These are phyloP conservation scores for Terfezia claveryi DNA, from an alignment of 495 filamentous ascomycete species.

Conservation along the genomic window DNA sequence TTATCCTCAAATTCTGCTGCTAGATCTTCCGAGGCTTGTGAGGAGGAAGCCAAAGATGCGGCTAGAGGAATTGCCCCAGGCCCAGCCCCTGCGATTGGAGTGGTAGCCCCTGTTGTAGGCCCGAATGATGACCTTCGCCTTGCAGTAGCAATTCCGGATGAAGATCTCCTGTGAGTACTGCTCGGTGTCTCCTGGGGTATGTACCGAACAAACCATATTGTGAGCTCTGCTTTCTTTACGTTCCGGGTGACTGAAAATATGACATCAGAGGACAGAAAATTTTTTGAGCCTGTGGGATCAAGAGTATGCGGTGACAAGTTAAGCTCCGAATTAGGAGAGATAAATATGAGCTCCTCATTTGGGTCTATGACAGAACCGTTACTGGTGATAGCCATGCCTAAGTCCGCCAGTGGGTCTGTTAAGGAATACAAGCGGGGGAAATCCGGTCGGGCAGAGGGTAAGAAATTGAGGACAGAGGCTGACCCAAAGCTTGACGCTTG, in stretches of 20 bases:
- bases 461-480: slow-evolving; percentile 3
- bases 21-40: slow-evolving; percentile 25
- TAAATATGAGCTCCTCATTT: slow-evolving; percentile 59
- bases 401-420: slow-evolving; percentile 66
- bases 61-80: slow-evolving; percentile 18
- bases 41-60: slow-evolving; percentile 3
- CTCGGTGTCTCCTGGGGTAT: slow-evolving; percentile 17
- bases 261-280: slow-evolving; percentile 22
- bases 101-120: slow-evolving; percentile 58
- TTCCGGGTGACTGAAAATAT: slow-evolving; percentile 69
- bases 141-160: slow-evolving; percentile 14
- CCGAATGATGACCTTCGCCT: slow-evolving; percentile 61
- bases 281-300: slow-evolving; percentile 12
- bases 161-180: slow-evolving; percentile 12
- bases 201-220: slow-evolving; percentile 19
- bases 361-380: slow-evolving; percentile 30
- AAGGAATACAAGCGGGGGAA: slow-evolving; percentile 66
- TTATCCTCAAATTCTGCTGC: slow-evolving; percentile 55
- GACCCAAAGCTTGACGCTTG: slow-evolving; percentile 12
- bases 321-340: slow-evolving; percentile 29
- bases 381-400: slow-evolving; percentile 53
- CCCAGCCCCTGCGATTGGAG: slow-evolving; percentile 37
- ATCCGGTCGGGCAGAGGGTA: slow-evolving; percentile 22
- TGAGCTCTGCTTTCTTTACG: slow-evolving; percentile 26
- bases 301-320: neutral